Base-by-base conservation (phyloP, 352 stramenopile species). In the Aphanomyces euteiches region DNA sequence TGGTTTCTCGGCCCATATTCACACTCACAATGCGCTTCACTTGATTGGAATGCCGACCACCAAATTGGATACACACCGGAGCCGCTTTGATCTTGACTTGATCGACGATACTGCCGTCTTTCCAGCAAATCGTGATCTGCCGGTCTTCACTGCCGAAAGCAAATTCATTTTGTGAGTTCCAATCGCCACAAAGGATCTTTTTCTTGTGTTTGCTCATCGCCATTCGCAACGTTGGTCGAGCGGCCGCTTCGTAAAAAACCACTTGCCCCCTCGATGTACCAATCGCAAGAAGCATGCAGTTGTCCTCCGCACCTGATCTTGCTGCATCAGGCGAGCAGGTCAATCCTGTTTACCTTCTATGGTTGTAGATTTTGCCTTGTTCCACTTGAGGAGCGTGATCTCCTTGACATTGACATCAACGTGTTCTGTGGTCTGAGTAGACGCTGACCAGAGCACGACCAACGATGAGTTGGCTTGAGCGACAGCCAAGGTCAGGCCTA, bases 1-100 rank as follows among this genome's bases (percentile, higher is more conserved):
- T 87, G 17, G 85, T 93, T 73, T 95, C 91, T 41, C 91, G 88
- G 74, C 83, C 85, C 80, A 97, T 93, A 77, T 97, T 97, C 7
- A 96, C 85, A n/a, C 83, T 92, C 60, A 96, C 65, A 72, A 90
- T 92, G 6, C 80, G 64, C 54, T 70, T 70, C 17, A 64, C 40
- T n/a, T 6, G 13, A 10, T 15, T 28, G 12, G 59, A 41, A 7
- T 43, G 43, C 12, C 64, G 64, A 5, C 84, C 82, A 10, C 84
- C 84, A 80, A 92, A 92, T 78, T 90, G 54, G 19, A 75, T 73
- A 19, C 38, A 50, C 38, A 73, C 38, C 5, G 67, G 67, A 15
- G 56, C 53, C 34, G 56, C 60, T 47, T 73, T 73, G 56, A 73
- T 73, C 56, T 73, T 73, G 40, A 73, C 64, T 48, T 92, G 84